Conservation (phyloP, 2,329 filamentous ascomycete species). For the Thermochaetoides dissita region DNA sequence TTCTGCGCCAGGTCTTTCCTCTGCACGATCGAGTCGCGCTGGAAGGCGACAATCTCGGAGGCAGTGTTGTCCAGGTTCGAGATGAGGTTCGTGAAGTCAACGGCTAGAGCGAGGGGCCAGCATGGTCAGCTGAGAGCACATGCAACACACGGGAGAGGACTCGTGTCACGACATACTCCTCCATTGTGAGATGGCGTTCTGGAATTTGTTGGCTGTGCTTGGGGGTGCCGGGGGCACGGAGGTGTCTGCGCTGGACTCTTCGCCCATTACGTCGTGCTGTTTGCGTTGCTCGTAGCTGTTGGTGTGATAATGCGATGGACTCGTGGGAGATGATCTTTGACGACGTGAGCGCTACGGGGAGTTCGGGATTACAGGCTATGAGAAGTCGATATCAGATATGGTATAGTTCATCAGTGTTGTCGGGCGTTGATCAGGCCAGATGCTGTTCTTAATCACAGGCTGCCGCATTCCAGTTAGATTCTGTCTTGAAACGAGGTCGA, state of each 20-base stretch:
- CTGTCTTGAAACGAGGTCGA: no score
- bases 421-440: no score
- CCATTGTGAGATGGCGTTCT: conserved; percentile 91
- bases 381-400: no score
- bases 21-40: conserved; percentile 89
- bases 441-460: no score
- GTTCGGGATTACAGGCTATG: no score
- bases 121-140: no score
- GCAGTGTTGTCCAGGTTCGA: conserved; percentile 80
- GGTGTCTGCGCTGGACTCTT: conserved; percentile 10
- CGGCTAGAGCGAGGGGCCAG: conserved; percentile 38
- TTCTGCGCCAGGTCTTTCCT: conserved; percentile 97
- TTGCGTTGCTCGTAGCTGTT: not conserved
- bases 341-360: no score
- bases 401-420: no score
- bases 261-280: conserved; percentile 11
- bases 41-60: conserved; percentile 86
- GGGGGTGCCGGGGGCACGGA: not conserved
- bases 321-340: no score
- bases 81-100: conserved; percentile 74
- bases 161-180: conserved; percentile 49
- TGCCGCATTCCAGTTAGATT: no score
- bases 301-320: not conserved
- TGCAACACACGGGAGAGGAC: conserved; percentile 1
- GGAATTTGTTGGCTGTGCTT: conserved; percentile 73